A percentile compares a stretch with the other conserved stretches of the same genome.
phyloP scores from a whole-genome alignment of 257 asterid species.

The Petunia axillaris region DNA sequence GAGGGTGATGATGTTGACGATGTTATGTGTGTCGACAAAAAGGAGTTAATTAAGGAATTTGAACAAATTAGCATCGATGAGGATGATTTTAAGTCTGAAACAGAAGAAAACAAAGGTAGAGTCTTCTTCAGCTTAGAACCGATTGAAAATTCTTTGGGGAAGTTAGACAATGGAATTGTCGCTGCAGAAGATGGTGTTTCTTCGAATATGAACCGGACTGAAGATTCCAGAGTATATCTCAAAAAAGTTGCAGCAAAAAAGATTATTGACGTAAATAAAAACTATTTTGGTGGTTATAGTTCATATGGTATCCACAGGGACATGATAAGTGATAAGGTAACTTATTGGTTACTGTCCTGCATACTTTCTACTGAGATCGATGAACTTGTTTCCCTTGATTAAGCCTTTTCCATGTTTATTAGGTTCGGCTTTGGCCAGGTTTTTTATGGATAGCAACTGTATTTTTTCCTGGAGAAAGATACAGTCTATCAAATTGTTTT shows the following conservation, averaged over 20 bases:
- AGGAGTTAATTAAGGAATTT: constrained; percentile 51
- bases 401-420: neutral
- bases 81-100: constrained; percentile 36
- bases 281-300: constrained; percentile 82
- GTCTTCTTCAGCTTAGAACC: too few relatives aligned
- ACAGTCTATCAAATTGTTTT: neutral
- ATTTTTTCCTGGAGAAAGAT: neutral
- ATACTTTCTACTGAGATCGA: neutral
- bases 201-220: neutral
- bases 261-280: constrained; percentile 56
- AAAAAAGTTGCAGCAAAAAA: constrained; percentile 43
- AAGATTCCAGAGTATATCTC: constrained; percentile 28
- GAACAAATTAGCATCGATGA: constrained; percentile 51
- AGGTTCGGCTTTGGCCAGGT: neutral
- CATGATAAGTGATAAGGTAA: constrained; percentile 98
- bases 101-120: constrained; percentile 15
- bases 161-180: constrained; percentile 26
- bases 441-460: neutral
- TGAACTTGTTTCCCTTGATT: neutral
- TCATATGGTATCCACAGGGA: constrained; percentile 94
- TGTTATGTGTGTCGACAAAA: constrained; percentile 39
- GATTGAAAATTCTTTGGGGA: too few relatives aligned
- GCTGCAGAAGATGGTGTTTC: constrained; percentile 28
- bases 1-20: constrained; percentile 57
- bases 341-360: neutral